These are phyloP conservation scores for Microascus cirrosus DNA, from an alignment of 2,329 filamentous ascomycete species.

Conservation along the genomic window DNA sequence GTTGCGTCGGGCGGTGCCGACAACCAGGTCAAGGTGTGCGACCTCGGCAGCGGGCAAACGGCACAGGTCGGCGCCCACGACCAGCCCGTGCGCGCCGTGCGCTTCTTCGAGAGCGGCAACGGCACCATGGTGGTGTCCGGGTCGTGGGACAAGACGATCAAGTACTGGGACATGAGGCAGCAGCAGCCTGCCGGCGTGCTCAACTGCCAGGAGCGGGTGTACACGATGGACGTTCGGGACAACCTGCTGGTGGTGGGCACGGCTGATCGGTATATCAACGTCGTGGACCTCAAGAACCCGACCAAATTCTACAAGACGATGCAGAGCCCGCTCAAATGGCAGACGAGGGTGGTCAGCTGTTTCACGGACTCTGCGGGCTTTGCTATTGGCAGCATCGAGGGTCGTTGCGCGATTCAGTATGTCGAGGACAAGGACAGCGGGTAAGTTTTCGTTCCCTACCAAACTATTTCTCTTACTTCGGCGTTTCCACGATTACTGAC, in stretches of 20 bases:
- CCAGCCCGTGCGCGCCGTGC: conserved; percentile 65
- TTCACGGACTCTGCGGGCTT: conserved; percentile 88
- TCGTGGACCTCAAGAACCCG: conserved; percentile 82
- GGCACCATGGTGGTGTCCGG: conserved; percentile 82
- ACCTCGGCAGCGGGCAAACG: conserved; percentile 58
- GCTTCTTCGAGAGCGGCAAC: conserved; percentile 64
- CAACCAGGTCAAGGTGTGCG: conserved; percentile 81
- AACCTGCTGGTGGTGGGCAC: conserved; percentile 85
- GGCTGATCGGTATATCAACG: conserved; percentile 91
- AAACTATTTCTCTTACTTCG: not conserved
- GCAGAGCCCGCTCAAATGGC: conserved; percentile 95
- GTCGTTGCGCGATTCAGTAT: conserved; percentile 95
- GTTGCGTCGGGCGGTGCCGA: conserved; percentile 81
- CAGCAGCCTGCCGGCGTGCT: conserved; percentile 55
- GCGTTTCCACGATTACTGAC: not conserved
- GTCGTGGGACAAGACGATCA: conserved; percentile 83
- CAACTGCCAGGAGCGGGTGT: conserved; percentile 65
- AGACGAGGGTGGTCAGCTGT: conserved; percentile 90
- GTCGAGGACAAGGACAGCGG: conserved; percentile 87
- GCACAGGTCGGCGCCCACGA: conserved; percentile 77
- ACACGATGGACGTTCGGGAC: conserved; percentile 84
- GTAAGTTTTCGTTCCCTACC: conserved; percentile 27
- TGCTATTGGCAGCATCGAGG: conserved; percentile 92
- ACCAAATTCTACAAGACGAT: conserved; percentile 91
- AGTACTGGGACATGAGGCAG: conserved; percentile 75